Evolutionary conservation across 352 stramenopile species (phyloP), one percentile per base, ranked within the genome.

Genomic region (Pythium vanterpoolii): DNA sequence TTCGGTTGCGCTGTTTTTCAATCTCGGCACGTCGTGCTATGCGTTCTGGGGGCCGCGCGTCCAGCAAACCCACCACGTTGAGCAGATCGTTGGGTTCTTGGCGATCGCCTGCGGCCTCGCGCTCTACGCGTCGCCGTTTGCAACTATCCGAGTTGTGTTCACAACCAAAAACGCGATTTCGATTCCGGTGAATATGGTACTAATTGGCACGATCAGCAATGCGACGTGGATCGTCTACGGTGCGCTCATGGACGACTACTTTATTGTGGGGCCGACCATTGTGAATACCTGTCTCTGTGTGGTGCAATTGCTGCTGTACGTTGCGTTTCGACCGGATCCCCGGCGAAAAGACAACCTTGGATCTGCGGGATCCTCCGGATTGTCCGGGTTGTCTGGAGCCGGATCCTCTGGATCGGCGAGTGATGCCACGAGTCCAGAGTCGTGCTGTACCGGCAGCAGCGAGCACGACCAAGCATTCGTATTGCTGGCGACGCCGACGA

Each of bases 151-250:
- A 33, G 59, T 64, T 2, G 77, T 83, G 9, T 33, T 86, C 13
- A 56, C 51, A 16, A 77, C 69, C 33, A 79, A 78, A 46, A 82
- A 68, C 47, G 66, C 72, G 11, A 69, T 71, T 13, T 78, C 69
- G 54, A 69, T 86, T 33, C 77, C 77, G 0, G 74, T 84, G 47
- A 65, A 56, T 24, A 66, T 87, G 43, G 77, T 75, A 38, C 50
- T 64, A 0, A 64, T 82, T 11, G 79, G 71, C 39, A 68, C 73
- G 10, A 42, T 81, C 33, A 86, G 79, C 55, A 75, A 79, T 23
- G 56, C 69, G 31, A 65, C 80, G 0, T 86, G 77, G 77, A 64
- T 76, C 27, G 55, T 70, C 0, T 86, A 84, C 45, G 69, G 71
- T 1, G 59, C 73, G 21, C 69, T 71, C 0, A 66, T 77, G 26